Conservation (phyloP, 805 yeast genomes). For the Candida odintsovae region DNA sequence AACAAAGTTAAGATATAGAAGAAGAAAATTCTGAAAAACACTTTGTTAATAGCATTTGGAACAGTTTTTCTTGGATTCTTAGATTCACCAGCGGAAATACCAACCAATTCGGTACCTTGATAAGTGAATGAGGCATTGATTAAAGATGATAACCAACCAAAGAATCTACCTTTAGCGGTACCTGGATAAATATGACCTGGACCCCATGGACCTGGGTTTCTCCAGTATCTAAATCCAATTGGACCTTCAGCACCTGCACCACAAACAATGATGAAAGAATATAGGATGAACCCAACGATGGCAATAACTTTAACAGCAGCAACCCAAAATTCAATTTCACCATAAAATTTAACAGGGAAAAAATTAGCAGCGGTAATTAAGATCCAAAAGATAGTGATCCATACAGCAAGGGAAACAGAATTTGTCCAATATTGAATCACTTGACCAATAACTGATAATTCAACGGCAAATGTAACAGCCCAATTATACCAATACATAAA, state of each 20-base stretch:
- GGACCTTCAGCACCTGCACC: conserved; percentile 69
- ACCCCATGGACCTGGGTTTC: conserved; percentile 74
- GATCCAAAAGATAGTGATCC: conserved; percentile 68
- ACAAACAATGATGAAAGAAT: conserved; percentile 65
- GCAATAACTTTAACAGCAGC: conserved; percentile 64
- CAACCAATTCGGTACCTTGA: conserved; percentile 75
- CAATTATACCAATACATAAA: conserved; percentile 75
- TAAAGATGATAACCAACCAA: conserved; percentile 67
- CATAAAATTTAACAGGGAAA: conserved; percentile 65
- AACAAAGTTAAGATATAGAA: conserved; percentile 63
- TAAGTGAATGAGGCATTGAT: conserved; percentile 72
- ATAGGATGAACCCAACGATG: conserved; percentile 61
- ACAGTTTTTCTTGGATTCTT: conserved; percentile 44
- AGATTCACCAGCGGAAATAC: conserved; percentile 72
- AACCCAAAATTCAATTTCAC: conserved; percentile 74
- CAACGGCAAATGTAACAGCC: conserved; percentile 74
- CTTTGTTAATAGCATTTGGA: conserved; percentile 68
- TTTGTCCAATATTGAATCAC: conserved; percentile 59
- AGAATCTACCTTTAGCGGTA: conserved; percentile 49
- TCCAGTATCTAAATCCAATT: conserved; percentile 77
- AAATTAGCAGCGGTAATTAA: conserved; percentile 48
- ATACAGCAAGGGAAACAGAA: conserved; percentile 64
- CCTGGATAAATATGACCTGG: conserved; percentile 49
- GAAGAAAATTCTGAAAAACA: conserved; percentile 56
- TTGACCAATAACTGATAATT: conserved; percentile 67